A percentile compares a stretch with the other conserved stretches of the same genome.
These are phyloP conservation scores for Leishmania tarentolae DNA, from an alignment of 208 protist species.

Conservation along the genomic window DNA sequence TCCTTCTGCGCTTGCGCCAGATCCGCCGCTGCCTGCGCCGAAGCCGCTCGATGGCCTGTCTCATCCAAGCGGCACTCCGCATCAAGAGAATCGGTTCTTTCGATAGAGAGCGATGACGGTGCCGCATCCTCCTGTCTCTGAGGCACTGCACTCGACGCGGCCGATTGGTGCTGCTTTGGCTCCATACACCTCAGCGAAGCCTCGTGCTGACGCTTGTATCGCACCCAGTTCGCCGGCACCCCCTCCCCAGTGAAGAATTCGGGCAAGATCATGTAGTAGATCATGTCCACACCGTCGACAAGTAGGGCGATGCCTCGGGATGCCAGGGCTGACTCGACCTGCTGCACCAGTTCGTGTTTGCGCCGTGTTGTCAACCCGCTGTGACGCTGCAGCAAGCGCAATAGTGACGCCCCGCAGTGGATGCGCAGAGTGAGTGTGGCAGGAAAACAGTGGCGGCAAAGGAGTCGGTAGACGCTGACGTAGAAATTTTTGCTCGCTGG, in stretches of 20 bases:
- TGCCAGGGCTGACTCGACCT: slow-evolving; percentile 29
- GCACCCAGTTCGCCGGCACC: slow-evolving; percentile 42
- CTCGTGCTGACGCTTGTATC: slow-evolving; percentile 22
- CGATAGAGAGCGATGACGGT: not conserved
- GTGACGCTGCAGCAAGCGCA: slow-evolving; percentile 14
- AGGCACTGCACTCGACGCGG: not conserved
- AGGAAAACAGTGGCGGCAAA: slow-evolving; percentile 5
- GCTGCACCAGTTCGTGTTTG: slow-evolving; percentile 36
- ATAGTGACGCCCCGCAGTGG: slow-evolving; percentile 46
- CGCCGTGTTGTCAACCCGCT: slow-evolving; percentile 3
- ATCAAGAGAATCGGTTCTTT: not conserved
- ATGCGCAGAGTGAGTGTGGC: slow-evolving; percentile 29
- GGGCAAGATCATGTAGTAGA: slow-evolving; percentile 48
- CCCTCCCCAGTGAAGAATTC: slow-evolving; percentile 41
- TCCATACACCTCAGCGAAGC: not conserved
- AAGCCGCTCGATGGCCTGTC: not conserved
- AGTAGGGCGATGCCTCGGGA: slow-evolving; percentile 46
- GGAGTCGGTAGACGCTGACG: slow-evolving; percentile 2
- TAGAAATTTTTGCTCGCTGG: not conserved
- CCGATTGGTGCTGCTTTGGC: not conserved
- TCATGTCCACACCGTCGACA: slow-evolving; percentile 20
- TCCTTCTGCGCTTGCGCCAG: slow-evolving; percentile 16
- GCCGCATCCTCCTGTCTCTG: not conserved
- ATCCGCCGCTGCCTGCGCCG: slow-evolving; percentile 9
- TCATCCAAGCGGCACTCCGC: not conserved